Evolutionary conservation across 169 alveolate genomes (phyloP).

Genomic region (Cyclospora cayetanensis): DNA sequence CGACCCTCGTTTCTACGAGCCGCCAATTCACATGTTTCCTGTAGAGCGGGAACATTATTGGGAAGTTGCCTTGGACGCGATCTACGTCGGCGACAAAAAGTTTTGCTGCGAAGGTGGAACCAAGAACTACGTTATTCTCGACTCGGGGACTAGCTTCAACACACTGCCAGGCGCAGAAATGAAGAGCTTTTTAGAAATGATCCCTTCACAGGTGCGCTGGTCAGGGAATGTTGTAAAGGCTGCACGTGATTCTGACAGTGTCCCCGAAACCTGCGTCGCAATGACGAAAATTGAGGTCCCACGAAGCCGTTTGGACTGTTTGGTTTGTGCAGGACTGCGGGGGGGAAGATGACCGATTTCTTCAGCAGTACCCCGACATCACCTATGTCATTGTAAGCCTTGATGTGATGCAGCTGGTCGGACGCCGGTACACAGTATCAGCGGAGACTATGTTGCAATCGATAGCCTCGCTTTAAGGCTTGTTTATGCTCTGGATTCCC

Average conservation of each 20-base stretch:
- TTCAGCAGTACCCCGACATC: neutral
- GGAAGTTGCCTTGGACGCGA: conserved; percentile 87
- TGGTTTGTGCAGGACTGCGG: conserved; percentile 32
- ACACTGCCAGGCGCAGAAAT: conserved; percentile 86
- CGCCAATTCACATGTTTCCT: conserved; percentile 86
- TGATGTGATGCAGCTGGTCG: neutral
- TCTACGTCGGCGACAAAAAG: conserved; percentile 85
- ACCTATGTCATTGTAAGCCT: conserved; percentile 64
- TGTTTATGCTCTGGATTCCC: too few relatives aligned
- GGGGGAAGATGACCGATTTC: neutral
- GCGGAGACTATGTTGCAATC: too few relatives aligned
- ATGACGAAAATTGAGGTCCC: too few relatives aligned
- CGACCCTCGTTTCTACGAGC: conserved; percentile 82
- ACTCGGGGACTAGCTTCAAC: conserved; percentile 89
- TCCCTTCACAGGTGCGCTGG: conserved; percentile 70
- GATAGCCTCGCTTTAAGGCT: too few relatives aligned
- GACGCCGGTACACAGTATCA: too few relatives aligned
- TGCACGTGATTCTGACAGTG: too few relatives aligned
- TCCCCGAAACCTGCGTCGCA: too few relatives aligned
- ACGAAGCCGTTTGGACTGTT: too few relatives aligned
- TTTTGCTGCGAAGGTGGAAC: conserved; percentile 84
- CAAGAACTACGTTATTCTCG: conserved; percentile 84
- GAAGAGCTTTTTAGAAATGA: conserved; percentile 73
- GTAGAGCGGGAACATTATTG: conserved; percentile 90
- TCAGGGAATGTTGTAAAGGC: neutral